Evolutionary conservation across 169 alveolate genomes (phyloP), one percentile per base, ranked within the genome.

Genomic region (Plasmodium billcollinsi): DNA sequence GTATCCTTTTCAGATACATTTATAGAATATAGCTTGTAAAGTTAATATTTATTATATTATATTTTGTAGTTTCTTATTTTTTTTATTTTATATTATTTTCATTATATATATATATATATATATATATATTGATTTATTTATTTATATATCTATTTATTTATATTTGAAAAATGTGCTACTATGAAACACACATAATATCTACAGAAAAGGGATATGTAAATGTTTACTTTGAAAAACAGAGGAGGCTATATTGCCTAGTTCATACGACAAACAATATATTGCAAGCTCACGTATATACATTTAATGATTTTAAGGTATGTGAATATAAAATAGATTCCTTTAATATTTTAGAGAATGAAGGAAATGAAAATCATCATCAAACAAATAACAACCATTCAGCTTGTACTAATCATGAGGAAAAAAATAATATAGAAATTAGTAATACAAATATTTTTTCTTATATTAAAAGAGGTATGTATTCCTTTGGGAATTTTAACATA

Each of bases 211-310:
- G 91, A 24, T 21, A 50, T 29, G 45, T 83, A 83, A 67, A 70
- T 39, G 91, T 83, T 29, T 83, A 70, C 62, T 70, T 83, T 83
- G 91, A 83, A 70, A 69, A 56, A 49, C 91, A 83, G 26, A 67
- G 86, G 49, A 83, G 70, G 45, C 61, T 83, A 14, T 83, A 69
- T 70, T 83, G 91, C 67, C 59, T 83, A 62, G 74, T 83, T 20
- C 91, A 83, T 63, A 83, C 91, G 14, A 66, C 74, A 49, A 83
- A 83, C 65, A 83, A 83, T 70, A 83, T 83, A 15, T 83, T 83
- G 72, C 91, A 83, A 61, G 91, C 74, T 12, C 91, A 83, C 45
- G 66, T 83, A 58, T 83, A 70, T 58, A 54, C 85, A 5, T 73
- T 85, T 26, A 21, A 83, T 20, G 91, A 83, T 59, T 83, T 83